Base-by-base conservation (phyloP, 176 grass and related monocot genomes). In the Carex myosuroides region DNA sequence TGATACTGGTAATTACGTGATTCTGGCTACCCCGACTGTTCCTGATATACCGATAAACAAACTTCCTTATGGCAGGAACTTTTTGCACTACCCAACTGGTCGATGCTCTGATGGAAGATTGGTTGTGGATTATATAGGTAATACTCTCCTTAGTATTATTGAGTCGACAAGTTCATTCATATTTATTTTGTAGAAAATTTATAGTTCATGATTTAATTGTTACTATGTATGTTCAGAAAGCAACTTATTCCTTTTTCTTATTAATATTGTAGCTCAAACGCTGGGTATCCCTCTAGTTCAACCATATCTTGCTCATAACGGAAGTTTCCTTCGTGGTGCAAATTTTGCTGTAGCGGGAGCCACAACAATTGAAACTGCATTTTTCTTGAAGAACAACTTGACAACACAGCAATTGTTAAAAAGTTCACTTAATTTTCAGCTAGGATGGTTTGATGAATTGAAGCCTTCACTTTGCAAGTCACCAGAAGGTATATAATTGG, bases 281-380 rank as follows among this genome's bases (percentile, higher is more conserved):
- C 76, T 91, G 73, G 87, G 89, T 5, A 85, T 94, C 37, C 89
- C 89, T 42, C 83, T 91, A 46, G 89, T 94, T 70, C 90, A 88
- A 80, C 87, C 89, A 13, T 94, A 91, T 64, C 87, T 94, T 1
- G 89, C 85, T 46, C 90, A 87, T 80, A 91, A 89, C 84, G 54
- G 26, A 48, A 91, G 67, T 80, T 91, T 94, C 60, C 83, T 87
- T 78, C 87, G 88, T 16, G 92, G 92, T 1, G 92, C 83, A 3
- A 94, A 94, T 86, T 94, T 94, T 84, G 92, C 92, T 5, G 89
- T 94, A 21, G 89, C 87, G 2, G 85, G 87, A 70, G 87, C 92
- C 3, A 94, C 89, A 16, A 86, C 90, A 6, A 76, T 89, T 84
- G 92, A 91, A 81, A 71, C 83, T 1, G 2, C 60, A 37, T 81